These are phyloP conservation scores for Posidonia australis DNA, from an alignment of 106 monocot species.

Conservation along the genomic window DNA sequence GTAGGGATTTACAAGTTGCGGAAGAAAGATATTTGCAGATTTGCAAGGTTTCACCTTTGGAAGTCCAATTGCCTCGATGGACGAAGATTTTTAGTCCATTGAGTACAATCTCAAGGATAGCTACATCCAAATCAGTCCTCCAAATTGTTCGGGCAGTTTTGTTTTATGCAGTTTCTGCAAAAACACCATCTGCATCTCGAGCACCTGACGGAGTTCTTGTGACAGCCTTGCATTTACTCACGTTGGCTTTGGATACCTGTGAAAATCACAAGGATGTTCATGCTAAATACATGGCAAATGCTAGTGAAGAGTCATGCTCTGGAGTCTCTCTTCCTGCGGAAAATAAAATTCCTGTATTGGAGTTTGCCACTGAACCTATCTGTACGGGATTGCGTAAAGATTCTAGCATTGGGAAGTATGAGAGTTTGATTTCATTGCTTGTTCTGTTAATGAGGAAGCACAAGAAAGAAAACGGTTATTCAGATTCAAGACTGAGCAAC, in stretches of 20 bases:
- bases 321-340: background rate
- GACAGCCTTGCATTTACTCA: conserved; percentile 71
- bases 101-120: conserved; percentile 43
- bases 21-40: conserved; percentile 74
- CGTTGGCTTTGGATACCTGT: conserved; percentile 74
- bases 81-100: conserved; percentile 49
- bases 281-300: background rate
- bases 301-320: background rate
- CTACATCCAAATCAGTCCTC: conserved; percentile 50
- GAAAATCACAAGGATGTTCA: conserved; percentile 11
- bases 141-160: conserved; percentile 56
- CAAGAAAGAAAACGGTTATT: conserved; percentile 43
- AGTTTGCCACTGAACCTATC: conserved; percentile 46
- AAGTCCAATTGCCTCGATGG: conserved; percentile 76
- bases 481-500: conserved; percentile 43
- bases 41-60: conserved; percentile 62
- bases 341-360: conserved; percentile 33
- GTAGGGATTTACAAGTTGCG: conserved; percentile 74
- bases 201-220: conserved; percentile 84
- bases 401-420: conserved; percentile 23
- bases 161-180: conserved; percentile 59
- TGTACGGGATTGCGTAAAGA: conserved; percentile 14
- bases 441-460: conserved; percentile 55
- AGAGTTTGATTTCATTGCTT: conserved; percentile 69
- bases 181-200: conserved; percentile 34